These are phyloP conservation scores for Sordariomycetes sp. DNA, from an alignment of 2,329 filamentous ascomycete genomes.

Conservation along the genomic window DNA sequence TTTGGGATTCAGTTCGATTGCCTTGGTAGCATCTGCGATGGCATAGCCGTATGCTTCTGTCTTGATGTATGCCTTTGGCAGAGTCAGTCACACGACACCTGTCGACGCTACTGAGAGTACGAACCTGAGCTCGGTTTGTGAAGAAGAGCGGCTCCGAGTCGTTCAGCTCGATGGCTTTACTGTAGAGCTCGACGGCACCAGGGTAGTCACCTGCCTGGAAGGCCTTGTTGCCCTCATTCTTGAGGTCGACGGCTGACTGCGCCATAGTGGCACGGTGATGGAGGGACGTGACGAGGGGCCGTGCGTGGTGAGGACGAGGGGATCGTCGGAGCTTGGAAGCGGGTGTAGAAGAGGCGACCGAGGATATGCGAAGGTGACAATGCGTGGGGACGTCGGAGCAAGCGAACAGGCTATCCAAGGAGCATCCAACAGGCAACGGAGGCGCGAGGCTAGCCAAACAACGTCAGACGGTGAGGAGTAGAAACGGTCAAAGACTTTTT, in stretches of 20 bases:
- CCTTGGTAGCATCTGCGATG: slow-evolving; percentile 81
- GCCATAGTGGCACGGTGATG: slow-evolving; percentile 24
- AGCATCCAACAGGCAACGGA: no score
- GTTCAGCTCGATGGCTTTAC: slow-evolving; percentile 77
- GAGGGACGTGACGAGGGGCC: not conserved
- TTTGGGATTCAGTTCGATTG: slow-evolving; percentile 77
- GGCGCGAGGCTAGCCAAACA: no score
- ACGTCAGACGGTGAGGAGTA: not conserved
- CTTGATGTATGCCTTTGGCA: slow-evolving; percentile 78
- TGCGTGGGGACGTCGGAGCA: no score
- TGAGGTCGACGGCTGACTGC: slow-evolving; percentile 70
- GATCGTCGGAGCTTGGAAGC: not conserved
- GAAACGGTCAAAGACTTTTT: not conserved
- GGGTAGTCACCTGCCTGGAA: slow-evolving; percentile 85
- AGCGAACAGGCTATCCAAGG: no score
- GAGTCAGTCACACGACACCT: slow-evolving; percentile 38
- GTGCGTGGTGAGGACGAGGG: not conserved
- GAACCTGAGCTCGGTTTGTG: slow-evolving; percentile 89
- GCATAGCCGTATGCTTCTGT: slow-evolving; percentile 92
- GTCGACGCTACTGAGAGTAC: slow-evolving; percentile 15
- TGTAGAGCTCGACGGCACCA: slow-evolving; percentile 73
- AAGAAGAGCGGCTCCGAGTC: slow-evolving; percentile 81
- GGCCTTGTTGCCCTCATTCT: slow-evolving; percentile 90
- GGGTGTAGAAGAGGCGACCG: no score
- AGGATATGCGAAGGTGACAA: no score